A percentile compares a stretch with the other conserved stretches of the same genome.
Evolutionary conservation across 1,284 basidiomycete genomes (phyloP).

Genomic region (Schizophyllum amplum): DNA sequence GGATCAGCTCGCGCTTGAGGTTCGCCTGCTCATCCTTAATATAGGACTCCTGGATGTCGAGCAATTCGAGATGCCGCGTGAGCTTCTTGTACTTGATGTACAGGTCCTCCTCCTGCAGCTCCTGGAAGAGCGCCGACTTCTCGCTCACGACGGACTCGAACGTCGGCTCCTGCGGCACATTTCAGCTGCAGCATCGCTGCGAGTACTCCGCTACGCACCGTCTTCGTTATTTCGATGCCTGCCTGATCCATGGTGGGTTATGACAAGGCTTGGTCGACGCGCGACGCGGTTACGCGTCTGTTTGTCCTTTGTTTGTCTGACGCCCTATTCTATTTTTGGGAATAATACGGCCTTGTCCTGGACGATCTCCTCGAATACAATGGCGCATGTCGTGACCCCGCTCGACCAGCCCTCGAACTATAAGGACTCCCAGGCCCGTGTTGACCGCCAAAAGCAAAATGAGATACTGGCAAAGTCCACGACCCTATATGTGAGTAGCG

Average conservation of each 20-base stretch:
- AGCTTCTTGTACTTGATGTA: constrained; percentile 96
- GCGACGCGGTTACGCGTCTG: neutral
- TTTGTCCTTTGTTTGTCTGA: neutral
- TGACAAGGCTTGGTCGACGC: neutral
- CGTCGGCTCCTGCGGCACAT: constrained; percentile 67
- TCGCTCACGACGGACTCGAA: constrained; percentile 84
- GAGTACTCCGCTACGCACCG: constrained; percentile 42
- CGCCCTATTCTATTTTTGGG: constrained; percentile 2
- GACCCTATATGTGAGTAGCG: constrained; percentile 63
- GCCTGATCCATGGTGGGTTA: constrained; percentile 61
- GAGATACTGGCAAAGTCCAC: constrained; percentile 66
- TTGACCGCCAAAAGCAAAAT: constrained; percentile 64
- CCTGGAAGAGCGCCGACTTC: constrained; percentile 79
- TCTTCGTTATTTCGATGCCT: constrained; percentile 78
- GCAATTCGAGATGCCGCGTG: constrained; percentile 86
- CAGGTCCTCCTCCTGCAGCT: constrained; percentile 86
- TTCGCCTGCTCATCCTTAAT: constrained; percentile 99
- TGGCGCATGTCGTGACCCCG: constrained; percentile 82
- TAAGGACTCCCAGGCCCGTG: constrained; percentile 80
- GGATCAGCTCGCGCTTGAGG: constrained; percentile 94
- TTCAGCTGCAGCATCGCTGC: constrained; percentile 1
- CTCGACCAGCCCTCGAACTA: constrained; percentile 94
- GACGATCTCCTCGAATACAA: constrained; percentile 23
- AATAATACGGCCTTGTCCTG: constrained; percentile 7
- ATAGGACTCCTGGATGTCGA: constrained; percentile 94